phyloP scores from a whole-genome alignment of 805 yeast genomes.

The Wickerhamomyces sydowiorum region DNA sequence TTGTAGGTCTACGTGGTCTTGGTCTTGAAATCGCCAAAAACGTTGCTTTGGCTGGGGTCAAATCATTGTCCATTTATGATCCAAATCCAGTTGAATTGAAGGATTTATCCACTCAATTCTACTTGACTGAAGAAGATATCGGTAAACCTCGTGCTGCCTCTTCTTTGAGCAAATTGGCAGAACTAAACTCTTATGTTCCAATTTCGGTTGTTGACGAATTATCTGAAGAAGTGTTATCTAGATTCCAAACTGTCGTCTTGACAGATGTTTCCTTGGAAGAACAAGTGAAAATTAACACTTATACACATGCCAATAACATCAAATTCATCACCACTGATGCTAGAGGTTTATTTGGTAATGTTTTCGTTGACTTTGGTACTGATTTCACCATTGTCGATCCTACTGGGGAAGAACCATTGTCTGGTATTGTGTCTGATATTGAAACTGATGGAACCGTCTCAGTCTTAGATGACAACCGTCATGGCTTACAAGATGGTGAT shows the following conservation, averaged over 20 bases:
- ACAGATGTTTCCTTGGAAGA: slow-evolving; percentile 69
- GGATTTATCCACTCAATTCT: slow-evolving; percentile 89
- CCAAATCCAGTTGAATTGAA: slow-evolving; percentile 58
- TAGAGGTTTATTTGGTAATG: slow-evolving; percentile 82
- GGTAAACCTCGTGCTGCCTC: slow-evolving; percentile 76
- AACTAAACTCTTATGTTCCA: slow-evolving; percentile 88
- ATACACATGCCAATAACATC: slow-evolving; percentile 68
- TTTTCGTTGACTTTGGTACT: slow-evolving; percentile 88
- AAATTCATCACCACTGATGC: slow-evolving; percentile 79
- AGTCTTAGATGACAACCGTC: slow-evolving; percentile 86
- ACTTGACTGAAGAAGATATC: slow-evolving; percentile 61
- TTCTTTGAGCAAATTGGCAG: slow-evolving; percentile 63
- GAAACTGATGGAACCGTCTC: slow-evolving; percentile 89
- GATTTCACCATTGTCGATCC: slow-evolving; percentile 75
- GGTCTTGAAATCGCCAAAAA: slow-evolving; percentile 97
- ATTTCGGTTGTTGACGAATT: slow-evolving; percentile 57
- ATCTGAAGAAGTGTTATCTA: slow-evolving; percentile 41
- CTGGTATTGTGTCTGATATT: slow-evolving; percentile 86
- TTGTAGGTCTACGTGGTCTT: slow-evolving; percentile 85
- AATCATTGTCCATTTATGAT: slow-evolving; percentile 80
- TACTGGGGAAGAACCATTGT: slow-evolving; percentile 87
- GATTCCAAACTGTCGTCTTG: slow-evolving; percentile 79
- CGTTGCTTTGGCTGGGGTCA: slow-evolving; percentile 95
- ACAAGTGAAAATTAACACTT: slow-evolving; percentile 67
- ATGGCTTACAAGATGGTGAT: slow-evolving; percentile 90